phyloP scores from a whole-genome alignment of 305 asterid genomes.

The Withania somnifera region DNA sequence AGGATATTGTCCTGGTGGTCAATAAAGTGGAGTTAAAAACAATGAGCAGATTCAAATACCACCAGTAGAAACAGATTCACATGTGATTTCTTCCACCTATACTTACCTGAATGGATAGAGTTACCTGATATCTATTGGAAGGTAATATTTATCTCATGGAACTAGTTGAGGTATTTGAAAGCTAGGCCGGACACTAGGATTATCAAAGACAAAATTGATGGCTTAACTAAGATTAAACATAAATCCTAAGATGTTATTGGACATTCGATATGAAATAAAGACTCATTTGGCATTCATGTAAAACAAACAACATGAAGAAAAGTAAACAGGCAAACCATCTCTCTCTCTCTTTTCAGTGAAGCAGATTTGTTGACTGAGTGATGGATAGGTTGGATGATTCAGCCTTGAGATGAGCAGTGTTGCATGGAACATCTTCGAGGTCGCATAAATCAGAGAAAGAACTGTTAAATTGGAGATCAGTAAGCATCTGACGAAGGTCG shows the following conservation, averaged over 20 bases:
- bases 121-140: neutral
- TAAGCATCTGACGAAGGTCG: conserved; percentile 54
- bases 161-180: too few relatives aligned
- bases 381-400: conserved; percentile 42
- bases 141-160: too few relatives aligned
- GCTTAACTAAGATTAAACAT: neutral
- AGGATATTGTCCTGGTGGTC: too few relatives aligned
- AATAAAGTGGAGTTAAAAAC: too few relatives aligned
- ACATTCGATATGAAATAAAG: conserved; percentile 9
- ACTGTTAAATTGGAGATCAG: conserved; percentile 39
- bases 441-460: conserved; percentile 33
- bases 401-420: conserved; percentile 43
- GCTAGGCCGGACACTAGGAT: too few relatives aligned
- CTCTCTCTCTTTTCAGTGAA: conserved; percentile 14
- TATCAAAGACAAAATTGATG: neutral
- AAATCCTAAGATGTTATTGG: neutral
- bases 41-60: too few relatives aligned
- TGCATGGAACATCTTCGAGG: conserved; percentile 54
- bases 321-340: conserved; percentile 10
- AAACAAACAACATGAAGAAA: conserved; percentile 20
- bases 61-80: too few relatives aligned
- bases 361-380: conserved; percentile 29
- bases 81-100: too few relatives aligned
- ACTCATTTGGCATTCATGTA: conserved; percentile 19
- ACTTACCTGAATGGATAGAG: too few relatives aligned